Base-by-base conservation (phyloP, 805 yeast species). In the Ogataea neopini region DNA sequence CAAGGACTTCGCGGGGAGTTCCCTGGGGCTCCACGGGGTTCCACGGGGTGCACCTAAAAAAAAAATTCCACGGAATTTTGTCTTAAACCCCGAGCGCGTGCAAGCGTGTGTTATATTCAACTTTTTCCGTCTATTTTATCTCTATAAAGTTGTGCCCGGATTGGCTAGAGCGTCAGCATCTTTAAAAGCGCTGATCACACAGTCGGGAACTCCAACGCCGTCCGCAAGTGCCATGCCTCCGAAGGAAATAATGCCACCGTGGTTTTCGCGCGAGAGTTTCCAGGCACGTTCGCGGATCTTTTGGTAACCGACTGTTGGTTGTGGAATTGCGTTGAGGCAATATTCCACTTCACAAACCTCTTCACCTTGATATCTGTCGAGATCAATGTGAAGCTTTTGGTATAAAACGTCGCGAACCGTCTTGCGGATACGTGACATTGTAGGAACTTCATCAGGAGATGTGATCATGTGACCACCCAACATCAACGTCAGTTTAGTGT, bases 161-260 rank as follows among this genome's bases (percentile, higher is more conserved):
- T 28, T 39, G 30, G 48, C 47, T 26, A 49, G 62, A 32, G 66
- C 51, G n/a, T 63, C 54, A 4, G 91, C 94, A 47, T 74, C 79
- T 41, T 74, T 76, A 45, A 86, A 73, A 3, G 85, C 78, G 58
- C 83, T 81, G 26, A 79, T 64, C 1, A 88, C 84, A 53, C 91
- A 85, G 66, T 91, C 97, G 1, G 96, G 96, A 2, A 91, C 91
- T 1, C 97, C 97, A 7, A 88, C 82, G 1, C 96, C 92, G 37
- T 76, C 79, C 7, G 89, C 86, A 54, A 86, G 81, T 2, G 82
- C 74, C 82, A 87, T 88, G 0, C 97, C 97, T 15, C 94, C 90
- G 2, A 86, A 59, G 0, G 81, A 75, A 11, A 84, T 58, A 34
- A 68, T 68, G 29, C 74, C 69, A 1, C 62, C 53, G 56, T 71